phyloP scores from a whole-genome alignment of 768 basidiomycete species.

The Kwoniella heveanensis region DNA sequence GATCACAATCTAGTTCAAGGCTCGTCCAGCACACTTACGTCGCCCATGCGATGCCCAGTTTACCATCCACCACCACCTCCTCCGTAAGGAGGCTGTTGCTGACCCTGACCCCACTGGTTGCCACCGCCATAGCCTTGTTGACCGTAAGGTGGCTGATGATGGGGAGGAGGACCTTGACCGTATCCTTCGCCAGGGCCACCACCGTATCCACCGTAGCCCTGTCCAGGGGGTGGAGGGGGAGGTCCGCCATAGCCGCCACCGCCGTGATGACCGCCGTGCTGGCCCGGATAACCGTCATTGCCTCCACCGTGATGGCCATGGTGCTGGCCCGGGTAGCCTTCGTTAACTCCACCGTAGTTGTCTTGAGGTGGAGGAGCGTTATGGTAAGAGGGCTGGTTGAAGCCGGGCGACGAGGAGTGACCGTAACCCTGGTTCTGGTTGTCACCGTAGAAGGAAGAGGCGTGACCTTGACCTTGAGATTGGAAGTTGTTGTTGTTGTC shows the following conservation, averaged over 20 bases:
- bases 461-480: constrained; percentile 10
- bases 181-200: constrained; percentile 5
- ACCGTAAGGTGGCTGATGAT: constrained; percentile 15
- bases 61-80: constrained; percentile 21
- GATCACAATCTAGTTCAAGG: too few relatives aligned
- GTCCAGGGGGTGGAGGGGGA: constrained; percentile 19
- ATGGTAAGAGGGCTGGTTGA: constrained; percentile 14
- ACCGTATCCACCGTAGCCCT: constrained; percentile 11
- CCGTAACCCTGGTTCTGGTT: constrained; percentile 1
- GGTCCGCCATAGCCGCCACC: constrained; percentile 16
- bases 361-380: constrained; percentile 13
- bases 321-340: constrained; percentile 17
- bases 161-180: constrained; percentile 6
- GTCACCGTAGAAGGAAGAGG: constrained; percentile 2
- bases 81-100: constrained; percentile 7
- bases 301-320: constrained; percentile 8
- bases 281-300: constrained; percentile 12
- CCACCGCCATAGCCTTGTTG: constrained; percentile 17
- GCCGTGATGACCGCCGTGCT: constrained; percentile 7
- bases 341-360: constrained; percentile 4
- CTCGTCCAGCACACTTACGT: background rate
- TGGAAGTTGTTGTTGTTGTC: constrained; percentile 9
- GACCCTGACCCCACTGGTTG: constrained; percentile 18
- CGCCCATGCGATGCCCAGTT: too few relatives aligned
- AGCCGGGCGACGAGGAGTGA: constrained; percentile 16